Evolutionary conservation across 495 filamentous ascomycete species (phyloP).

Genomic region (Pyronema domesticum): DNA sequence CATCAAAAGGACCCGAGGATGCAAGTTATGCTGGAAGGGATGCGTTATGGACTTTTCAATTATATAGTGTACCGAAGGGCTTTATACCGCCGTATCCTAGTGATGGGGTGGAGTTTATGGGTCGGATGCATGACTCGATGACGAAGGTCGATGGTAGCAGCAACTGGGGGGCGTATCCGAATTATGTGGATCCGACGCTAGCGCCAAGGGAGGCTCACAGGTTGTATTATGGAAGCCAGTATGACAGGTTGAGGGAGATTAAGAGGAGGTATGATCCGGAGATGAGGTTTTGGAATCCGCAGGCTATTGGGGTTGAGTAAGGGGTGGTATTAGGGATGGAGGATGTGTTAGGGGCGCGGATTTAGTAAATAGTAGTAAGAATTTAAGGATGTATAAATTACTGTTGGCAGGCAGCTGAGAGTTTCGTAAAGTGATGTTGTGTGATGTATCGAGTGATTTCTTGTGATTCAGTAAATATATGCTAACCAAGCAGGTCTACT

Average conservation of each 20-base stretch:
- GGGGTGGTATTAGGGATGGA: not conserved
- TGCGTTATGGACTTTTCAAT: conserved; percentile 40
- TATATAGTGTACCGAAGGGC: conserved; percentile 34
- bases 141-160: conserved; percentile 25
- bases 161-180: conserved; percentile 42
- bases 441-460: no score
- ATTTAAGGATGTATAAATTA: no score
- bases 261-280: conserved; percentile 39
- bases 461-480: no score
- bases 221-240: conserved; percentile 42
- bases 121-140: conserved; percentile 25
- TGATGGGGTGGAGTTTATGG: conserved; percentile 31
- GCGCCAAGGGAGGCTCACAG: conserved; percentile 29
- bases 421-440: no score
- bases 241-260: conserved; percentile 29
- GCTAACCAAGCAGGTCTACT: no score
- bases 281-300: conserved; percentile 46
- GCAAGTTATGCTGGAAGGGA: conserved; percentile 43
- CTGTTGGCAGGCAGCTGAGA: no score
- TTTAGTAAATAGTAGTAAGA: no score
- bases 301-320: conserved; percentile 27
- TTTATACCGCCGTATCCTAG: conserved; percentile 25
- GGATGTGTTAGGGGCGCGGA: no score
- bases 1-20: conserved; percentile 28
- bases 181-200: conserved; percentile 51